Conservation (phyloP, 2,329 filamentous ascomycete genomes). For the Sporothrix curviconia region DNA sequence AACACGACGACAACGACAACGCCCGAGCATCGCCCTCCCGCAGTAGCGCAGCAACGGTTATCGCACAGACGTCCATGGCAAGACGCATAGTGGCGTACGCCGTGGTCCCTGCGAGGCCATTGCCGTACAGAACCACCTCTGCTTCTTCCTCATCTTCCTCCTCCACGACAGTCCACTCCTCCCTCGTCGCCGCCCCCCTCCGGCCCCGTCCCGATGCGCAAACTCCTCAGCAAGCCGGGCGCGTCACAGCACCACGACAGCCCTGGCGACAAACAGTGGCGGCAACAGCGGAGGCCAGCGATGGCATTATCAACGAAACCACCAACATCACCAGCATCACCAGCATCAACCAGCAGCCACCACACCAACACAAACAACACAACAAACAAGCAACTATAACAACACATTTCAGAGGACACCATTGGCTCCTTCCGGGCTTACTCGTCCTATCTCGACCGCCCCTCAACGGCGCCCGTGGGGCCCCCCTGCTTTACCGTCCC, state of each 20-base stretch:
- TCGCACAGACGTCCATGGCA: neutral
- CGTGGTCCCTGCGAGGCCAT: conserved; percentile 5
- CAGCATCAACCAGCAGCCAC: too few species aligned
- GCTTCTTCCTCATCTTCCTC: neutral
- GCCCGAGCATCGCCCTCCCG: too few species aligned
- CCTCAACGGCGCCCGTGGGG: conserved; percentile 39
- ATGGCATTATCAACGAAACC: too few species aligned
- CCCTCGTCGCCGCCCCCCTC: too few species aligned
- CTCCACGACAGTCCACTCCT: neutral
- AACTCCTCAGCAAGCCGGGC: conserved; percentile 52
- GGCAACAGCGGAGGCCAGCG: too few species aligned
- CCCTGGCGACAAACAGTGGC: too few species aligned
- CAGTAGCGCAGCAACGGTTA: too few species aligned
- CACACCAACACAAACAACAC: too few species aligned
- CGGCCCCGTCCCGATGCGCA: conserved; percentile 40
- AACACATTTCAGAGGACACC: too few species aligned
- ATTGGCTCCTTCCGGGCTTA: too few species aligned
- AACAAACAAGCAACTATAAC: too few species aligned
- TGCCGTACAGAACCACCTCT: neutral
- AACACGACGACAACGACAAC: too few species aligned
- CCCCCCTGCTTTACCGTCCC: conserved; percentile 43
- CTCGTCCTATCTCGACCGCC: conserved; percentile 26
- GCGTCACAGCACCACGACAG: neutral
- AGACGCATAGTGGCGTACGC: conserved; percentile 1
- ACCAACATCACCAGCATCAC: neutral